phyloP scores from a whole-genome alignment of 2,329 filamentous ascomycete species.

The Arthrobotrys pseudoclavata region DNA sequence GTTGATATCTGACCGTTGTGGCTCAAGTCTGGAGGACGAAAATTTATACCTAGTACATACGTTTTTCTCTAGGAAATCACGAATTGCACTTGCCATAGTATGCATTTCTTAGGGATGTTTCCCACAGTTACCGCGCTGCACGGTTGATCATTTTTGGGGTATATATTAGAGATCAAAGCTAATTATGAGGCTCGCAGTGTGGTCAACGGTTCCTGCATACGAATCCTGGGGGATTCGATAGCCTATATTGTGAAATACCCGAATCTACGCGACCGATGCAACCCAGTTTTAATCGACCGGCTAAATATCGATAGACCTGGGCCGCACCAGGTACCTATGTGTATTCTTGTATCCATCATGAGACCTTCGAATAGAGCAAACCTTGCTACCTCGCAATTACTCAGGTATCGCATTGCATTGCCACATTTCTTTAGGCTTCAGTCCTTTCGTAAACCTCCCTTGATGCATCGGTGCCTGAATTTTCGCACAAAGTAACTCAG shows the following conservation, averaged over 20 bases:
- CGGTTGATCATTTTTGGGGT: slow-evolving; percentile 1
- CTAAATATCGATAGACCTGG: slow-evolving; percentile 12
- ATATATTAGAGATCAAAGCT: not conserved
- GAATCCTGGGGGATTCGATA: not conserved
- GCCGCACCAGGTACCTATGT: not conserved
- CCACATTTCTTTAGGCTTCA: slow-evolving; percentile 4
- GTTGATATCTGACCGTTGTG: slow-evolving; percentile 12
- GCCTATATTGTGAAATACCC: slow-evolving; percentile 7
- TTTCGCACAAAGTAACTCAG: slow-evolving; percentile 8
- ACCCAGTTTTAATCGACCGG: not conserved
- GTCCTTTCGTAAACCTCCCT: not conserved
- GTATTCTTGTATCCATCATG: not conserved
- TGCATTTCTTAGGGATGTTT: not conserved
- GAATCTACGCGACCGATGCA: slow-evolving; percentile 11
- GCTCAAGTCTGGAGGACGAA: not conserved
- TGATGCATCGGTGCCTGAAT: slow-evolving; percentile 1
- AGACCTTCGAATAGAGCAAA: not conserved
- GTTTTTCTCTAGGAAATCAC: not conserved
- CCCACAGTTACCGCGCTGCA: slow-evolving; percentile 21
- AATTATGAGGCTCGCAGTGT: slow-evolving; percentile 6
- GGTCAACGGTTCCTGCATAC: slow-evolving; percentile 4
- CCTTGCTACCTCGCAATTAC: not conserved
- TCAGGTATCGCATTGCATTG: not conserved
- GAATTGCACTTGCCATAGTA: not conserved
- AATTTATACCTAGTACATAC: not conserved